These are phyloP conservation scores for Cystofilobasidium ferigula DNA, from an alignment of 768 basidiomycete species.

Conservation along the genomic window DNA sequence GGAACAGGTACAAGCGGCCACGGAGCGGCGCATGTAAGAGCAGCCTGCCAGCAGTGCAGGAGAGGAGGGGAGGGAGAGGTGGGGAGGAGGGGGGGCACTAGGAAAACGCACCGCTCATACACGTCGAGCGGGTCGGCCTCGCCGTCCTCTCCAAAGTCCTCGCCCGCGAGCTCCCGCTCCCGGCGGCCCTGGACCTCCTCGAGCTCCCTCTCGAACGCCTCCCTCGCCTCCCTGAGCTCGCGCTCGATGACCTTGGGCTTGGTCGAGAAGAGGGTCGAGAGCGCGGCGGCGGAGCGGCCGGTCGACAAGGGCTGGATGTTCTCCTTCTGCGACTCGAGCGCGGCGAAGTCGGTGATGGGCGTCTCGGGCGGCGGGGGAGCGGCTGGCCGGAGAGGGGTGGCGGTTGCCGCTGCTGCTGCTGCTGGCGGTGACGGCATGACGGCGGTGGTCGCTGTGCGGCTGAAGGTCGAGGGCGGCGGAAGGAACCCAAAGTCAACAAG, in stretches of 20 bases:
- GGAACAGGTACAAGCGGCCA: too few species aligned
- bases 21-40: too few species aligned
- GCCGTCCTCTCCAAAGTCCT: conserved; percentile 45
- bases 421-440: too few species aligned
- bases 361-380: conserved; percentile 27
- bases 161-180: conserved; percentile 35
- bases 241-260: conserved; percentile 55
- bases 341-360: conserved; percentile 40
- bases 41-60: too few species aligned
- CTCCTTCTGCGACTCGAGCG: conserved; percentile 44
- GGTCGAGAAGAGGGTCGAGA: conserved; percentile 39
- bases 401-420: too few species aligned
- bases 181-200: conserved; percentile 37
- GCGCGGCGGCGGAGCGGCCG: conserved; percentile 42
- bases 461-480: too few species aligned
- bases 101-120: conserved; percentile 52
- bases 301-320: conserved; percentile 43
- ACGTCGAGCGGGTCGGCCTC: conserved; percentile 69
- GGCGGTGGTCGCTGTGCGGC: too few species aligned
- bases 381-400: too few species aligned
- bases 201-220: conserved; percentile 36
- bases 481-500: too few species aligned
- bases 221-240: conserved; percentile 41
- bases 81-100: too few species aligned
- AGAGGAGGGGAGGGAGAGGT: too few species aligned